phyloP scores from a whole-genome alignment of 1,139 yeast species.

The Dujonia santamariae region DNA sequence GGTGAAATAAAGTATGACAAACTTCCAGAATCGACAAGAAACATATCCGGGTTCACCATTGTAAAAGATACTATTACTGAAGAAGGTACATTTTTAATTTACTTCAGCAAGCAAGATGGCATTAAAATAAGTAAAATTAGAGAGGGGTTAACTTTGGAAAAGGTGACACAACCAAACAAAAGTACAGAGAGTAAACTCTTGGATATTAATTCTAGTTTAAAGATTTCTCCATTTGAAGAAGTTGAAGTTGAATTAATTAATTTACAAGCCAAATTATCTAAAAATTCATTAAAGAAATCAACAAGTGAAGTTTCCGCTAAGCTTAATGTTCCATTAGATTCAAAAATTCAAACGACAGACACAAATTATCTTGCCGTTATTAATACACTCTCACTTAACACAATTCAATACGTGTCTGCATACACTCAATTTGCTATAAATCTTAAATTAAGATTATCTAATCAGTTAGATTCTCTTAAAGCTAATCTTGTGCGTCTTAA shows the following conservation, averaged over 20 bases:
- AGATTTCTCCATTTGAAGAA: constrained; percentile 15
- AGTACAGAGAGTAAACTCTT: neutral
- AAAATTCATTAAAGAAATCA: neutral
- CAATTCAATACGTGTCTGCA: constrained; percentile 16
- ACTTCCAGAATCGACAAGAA: too few species aligned
- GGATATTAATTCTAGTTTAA: constrained; percentile 3
- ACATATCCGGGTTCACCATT: constrained; percentile 1
- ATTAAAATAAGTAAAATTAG: neutral
- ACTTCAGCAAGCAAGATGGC: neutral
- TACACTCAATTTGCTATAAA: constrained; percentile 21
- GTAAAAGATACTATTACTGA: constrained; percentile 4
- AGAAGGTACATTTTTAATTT: constrained; percentile 4
- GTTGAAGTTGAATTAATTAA: constrained; percentile 4
- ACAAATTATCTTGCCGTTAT: constrained; percentile 7
- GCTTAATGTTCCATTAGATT: neutral
- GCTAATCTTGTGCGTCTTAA: constrained; percentile 20
- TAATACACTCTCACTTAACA: constrained; percentile 19
- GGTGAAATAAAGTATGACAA: too few species aligned
- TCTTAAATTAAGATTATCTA: constrained; percentile 19
- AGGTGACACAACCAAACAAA: neutral
- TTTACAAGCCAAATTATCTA: neutral
- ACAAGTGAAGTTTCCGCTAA: neutral
- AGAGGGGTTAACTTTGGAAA: neutral
- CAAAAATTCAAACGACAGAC: constrained; percentile 1
- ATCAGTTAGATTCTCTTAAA: constrained; percentile 22